Percentiles rank a stretch among this genome's conserved stretches.
Conservation (phyloP, 2,329 filamentous ascomycete species). For the Fusarium burgessii region DNA sequence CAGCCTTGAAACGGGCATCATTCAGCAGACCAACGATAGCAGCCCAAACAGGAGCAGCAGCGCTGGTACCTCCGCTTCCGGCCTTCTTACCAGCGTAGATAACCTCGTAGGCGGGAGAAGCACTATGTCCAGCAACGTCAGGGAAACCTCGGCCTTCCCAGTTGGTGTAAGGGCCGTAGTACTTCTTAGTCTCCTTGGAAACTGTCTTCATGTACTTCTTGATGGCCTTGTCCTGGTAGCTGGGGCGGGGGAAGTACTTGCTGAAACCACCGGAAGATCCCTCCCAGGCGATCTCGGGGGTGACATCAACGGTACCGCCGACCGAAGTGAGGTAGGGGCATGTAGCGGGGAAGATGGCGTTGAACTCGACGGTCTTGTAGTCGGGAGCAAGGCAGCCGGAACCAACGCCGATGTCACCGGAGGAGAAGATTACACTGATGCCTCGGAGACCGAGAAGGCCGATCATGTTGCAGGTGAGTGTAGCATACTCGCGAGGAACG, state of each 20-base stretch:
- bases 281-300: constrained; percentile 57
- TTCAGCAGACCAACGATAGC: constrained; percentile 62
- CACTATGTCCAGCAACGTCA: constrained; percentile 56
- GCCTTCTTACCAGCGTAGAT: constrained; percentile 44
- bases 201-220: constrained; percentile 52
- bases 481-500: constrained; percentile 24
- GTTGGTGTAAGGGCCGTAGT: constrained; percentile 49
- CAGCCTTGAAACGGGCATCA: constrained; percentile 57
- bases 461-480: constrained; percentile 25
- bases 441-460: constrained; percentile 26
- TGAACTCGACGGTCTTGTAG: constrained; percentile 45
- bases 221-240: constrained; percentile 60
- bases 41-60: constrained; percentile 62
- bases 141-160: constrained; percentile 57
- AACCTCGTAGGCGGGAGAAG: constrained; percentile 65
- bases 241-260: constrained; percentile 60
- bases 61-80: constrained; percentile 54
- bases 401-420: constrained; percentile 41
- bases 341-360: constrained; percentile 55
- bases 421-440: constrained; percentile 57
- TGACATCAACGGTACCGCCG: constrained; percentile 63
- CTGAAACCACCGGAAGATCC: constrained; percentile 63
- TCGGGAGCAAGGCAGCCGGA: constrained; percentile 31
- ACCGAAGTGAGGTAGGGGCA: constrained; percentile 63
- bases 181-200: constrained; percentile 54